phyloP scores from a whole-genome alignment of 2,329 filamentous ascomycete species.

The Trichoderma brevicompactum region DNA sequence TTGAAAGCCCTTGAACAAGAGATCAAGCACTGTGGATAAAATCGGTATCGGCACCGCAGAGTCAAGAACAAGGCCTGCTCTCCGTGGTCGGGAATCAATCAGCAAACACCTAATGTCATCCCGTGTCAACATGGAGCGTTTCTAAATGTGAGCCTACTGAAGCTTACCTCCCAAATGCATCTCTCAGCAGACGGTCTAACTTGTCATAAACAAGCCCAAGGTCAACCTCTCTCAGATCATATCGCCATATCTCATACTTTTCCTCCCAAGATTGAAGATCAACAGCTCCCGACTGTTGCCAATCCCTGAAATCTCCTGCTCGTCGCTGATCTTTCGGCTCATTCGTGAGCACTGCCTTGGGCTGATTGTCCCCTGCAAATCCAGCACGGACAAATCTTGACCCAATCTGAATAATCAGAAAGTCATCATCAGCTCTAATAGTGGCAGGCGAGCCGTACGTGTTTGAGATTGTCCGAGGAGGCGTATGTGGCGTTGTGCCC shows the following conservation, averaged over 20 bases:
- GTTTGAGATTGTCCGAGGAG: constrained; percentile 57
- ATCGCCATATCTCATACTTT: constrained; percentile 76
- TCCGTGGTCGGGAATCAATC: constrained; percentile 75
- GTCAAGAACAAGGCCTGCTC: constrained; percentile 75
- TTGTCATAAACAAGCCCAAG: constrained; percentile 83
- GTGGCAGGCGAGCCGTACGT: constrained; percentile 63
- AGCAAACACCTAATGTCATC: constrained; percentile 57
- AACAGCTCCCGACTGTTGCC: constrained; percentile 57
- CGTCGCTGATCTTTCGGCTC: constrained; percentile 76
- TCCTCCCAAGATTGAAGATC: constrained; percentile 62
- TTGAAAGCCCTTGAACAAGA: constrained; percentile 80
- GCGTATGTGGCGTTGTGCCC: constrained; percentile 62
- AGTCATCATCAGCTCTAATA: constrained; percentile 78
- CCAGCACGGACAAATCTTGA: constrained; percentile 78
- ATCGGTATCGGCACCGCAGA: constrained; percentile 77
- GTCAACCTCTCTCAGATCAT: constrained; percentile 74
- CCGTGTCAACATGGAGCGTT: neutral
- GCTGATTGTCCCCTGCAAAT: constrained; percentile 80
- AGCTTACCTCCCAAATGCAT: constrained; percentile 77
- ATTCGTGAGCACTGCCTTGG: constrained; percentile 73
- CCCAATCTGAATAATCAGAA: constrained; percentile 81
- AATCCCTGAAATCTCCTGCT: constrained; percentile 79
- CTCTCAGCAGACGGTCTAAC: constrained; percentile 79
- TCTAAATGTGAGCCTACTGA: neutral
- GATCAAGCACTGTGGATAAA: constrained; percentile 74